phyloP scores from a whole-genome alignment of 2,329 filamentous ascomycete species.

The Xylariaceae sp. region DNA sequence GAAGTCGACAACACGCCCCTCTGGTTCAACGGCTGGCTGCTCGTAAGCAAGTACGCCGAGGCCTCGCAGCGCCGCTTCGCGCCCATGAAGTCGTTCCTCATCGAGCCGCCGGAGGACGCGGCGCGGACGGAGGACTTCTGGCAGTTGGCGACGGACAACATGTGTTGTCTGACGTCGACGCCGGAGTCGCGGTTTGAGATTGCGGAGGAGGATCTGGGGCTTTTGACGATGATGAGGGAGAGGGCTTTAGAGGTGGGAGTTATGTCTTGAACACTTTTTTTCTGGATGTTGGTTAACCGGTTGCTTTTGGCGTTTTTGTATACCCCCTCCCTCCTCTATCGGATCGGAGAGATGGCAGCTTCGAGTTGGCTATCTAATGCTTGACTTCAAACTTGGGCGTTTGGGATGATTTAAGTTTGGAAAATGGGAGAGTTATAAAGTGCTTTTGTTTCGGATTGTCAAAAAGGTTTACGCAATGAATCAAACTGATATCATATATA shows the following conservation, averaged over 20 bases:
- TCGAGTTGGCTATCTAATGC: no score
- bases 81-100: conserved; percentile 34
- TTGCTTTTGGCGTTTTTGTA: no score
- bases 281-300: no score
- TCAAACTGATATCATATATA: no score
- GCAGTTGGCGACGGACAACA: conserved; percentile 31
- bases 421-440: no score
- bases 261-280: not conserved
- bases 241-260: conserved; percentile 18
- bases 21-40: conserved; percentile 44
- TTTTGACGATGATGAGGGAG: conserved; percentile 31
- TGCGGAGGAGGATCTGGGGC: conserved; percentile 23
- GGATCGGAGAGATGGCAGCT: no score
- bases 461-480: no score
- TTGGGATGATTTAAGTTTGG: no score
- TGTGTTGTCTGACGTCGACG: conserved; percentile 33
- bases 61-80: conserved; percentile 33
- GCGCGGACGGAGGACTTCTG: conserved; percentile 24
- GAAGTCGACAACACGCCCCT: conserved; percentile 37
- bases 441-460: no score
- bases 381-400: no score
- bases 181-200: conserved; percentile 24
- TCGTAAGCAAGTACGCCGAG: conserved; percentile 39
- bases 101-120: conserved; percentile 27
- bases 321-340: no score